Base-by-base conservation (phyloP, 2,329 filamentous ascomycete species). In the Sporothrix pseudoabietina region DNA sequence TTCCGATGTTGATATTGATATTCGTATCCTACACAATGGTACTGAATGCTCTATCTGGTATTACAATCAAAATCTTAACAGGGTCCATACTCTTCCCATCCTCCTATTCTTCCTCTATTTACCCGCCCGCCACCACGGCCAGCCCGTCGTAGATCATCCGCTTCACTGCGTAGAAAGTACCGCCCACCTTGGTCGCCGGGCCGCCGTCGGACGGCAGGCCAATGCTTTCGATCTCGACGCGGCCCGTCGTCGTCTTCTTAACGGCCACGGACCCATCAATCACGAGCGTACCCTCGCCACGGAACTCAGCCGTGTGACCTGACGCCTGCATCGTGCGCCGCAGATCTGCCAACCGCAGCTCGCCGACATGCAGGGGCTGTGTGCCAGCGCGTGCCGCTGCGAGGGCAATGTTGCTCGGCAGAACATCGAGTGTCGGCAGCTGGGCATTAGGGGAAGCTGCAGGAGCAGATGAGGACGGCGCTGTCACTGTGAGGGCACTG, bases 331-430 rank as follows among this genome's bases (percentile, higher is more conserved):
- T 93, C 26, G 94, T 88, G 74, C 93, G 91, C 70, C 96, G 88
- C 74, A 99, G 84, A 80, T 98, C 94, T 0, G 95, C 94, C 22
- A 99, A 87, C 30, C 95, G 89, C 57, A 98, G 84, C 80, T 99
- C 96, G 75, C 96, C 96, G 3, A 99, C 96, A 80, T 98, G 96
- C 63, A 99, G 89, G 12, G 96, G 94, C 76, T 95, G 94, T 0
- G 94, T 91, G 47, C 92, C 90, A 3, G 92, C 91, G 75, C 93
- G 87, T 8, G 92, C 91, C 0, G 92, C 91, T 9, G 71, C 57
- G 41, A 71, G 41, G 19, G 66, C 59, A 22, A 70, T n/a, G 35
- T 35, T 68, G 9, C 82, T 81, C 4, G 88, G 87, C 4, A 90
- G 79, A 14, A 89, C 80, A 75, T 88, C 86, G 9, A 90, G 82